Evolutionary conservation across 2,329 filamentous ascomycete species (phyloP).

Genomic region (Aspergillus japonicus): DNA sequence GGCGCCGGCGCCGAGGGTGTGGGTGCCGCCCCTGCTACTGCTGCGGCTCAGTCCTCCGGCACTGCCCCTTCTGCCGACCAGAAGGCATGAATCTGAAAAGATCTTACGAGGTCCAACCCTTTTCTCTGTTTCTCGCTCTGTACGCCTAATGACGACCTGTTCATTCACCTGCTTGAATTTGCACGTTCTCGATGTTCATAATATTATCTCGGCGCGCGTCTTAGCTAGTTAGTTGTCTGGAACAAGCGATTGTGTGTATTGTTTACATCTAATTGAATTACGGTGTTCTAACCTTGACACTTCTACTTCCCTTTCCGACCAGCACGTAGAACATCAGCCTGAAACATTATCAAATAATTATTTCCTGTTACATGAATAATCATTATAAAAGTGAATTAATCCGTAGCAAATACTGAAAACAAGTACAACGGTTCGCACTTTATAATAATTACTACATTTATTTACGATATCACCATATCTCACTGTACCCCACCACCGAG

Average conservation of each 20-base stretch:
- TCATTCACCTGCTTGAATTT: slow-evolving; percentile 13
- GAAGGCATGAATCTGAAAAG: slow-evolving; percentile 24
- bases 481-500: too few species aligned
- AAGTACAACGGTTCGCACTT: too few species aligned
- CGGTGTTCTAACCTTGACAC: background rate
- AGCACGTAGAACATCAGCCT: background rate
- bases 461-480: too few species aligned
- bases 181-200: slow-evolving; percentile 3
- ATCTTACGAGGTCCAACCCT: background rate
- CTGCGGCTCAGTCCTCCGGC: slow-evolving; percentile 23
- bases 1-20: slow-evolving; percentile 16
- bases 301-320: background rate
- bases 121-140: background rate
- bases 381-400: too few species aligned
- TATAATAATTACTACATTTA: too few species aligned
- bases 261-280: background rate
- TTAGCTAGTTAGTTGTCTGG: slow-evolving; percentile 13
- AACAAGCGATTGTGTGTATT: slow-evolving; percentile 6
- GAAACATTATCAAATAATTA: too few species aligned
- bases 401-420: too few species aligned
- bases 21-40: slow-evolving; percentile 21
- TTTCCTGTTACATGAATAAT: too few species aligned
- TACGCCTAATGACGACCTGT: slow-evolving; percentile 1
- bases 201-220: background rate
- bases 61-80: slow-evolving; percentile 27